A percentile compares a stretch with the other conserved stretches of the same genome.
phyloP scores from a whole-genome alignment of 805 yeast genomes.

The Metschnikowia hibisci region DNA sequence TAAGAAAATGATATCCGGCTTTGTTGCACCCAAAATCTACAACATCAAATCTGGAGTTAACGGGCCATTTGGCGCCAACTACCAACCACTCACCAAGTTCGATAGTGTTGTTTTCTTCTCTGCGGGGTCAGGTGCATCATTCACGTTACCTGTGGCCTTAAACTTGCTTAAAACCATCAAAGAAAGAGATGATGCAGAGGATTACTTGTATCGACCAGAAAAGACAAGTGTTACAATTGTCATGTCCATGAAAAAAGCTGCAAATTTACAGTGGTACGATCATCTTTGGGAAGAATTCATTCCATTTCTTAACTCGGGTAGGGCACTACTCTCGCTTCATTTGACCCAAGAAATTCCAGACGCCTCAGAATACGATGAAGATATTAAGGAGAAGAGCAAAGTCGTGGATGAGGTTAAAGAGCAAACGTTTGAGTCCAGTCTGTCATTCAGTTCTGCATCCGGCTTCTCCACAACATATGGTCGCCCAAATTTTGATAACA shows the following conservation, averaged over 20 bases:
- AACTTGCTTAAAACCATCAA: slow-evolving; percentile 32
- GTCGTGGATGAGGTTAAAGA: not conserved
- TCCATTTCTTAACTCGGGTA: slow-evolving; percentile 22
- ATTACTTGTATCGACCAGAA: slow-evolving; percentile 32
- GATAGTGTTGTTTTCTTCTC: slow-evolving; percentile 37
- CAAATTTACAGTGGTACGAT: slow-evolving; percentile 35
- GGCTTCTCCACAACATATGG: slow-evolving; percentile 9
- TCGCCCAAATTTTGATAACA: slow-evolving; percentile 20
- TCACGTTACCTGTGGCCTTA: slow-evolving; percentile 43
- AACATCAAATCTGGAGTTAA: slow-evolving; percentile 34
- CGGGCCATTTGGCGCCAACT: slow-evolving; percentile 47
- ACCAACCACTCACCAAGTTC: slow-evolving; percentile 40
- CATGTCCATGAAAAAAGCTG: slow-evolving; percentile 28
- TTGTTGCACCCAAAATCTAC: slow-evolving; percentile 9
- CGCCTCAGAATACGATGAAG: slow-evolving; percentile 4
- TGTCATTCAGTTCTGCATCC: not conserved
- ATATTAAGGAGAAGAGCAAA: slow-evolving; percentile 4
- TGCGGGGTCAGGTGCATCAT: slow-evolving; percentile 48
- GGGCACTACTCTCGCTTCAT: slow-evolving; percentile 24
- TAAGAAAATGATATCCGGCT: slow-evolving; percentile 1
- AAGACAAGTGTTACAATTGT: slow-evolving; percentile 25
- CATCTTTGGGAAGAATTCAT: slow-evolving; percentile 30
- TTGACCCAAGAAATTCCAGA: slow-evolving; percentile 23
- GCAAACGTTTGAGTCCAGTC: slow-evolving; percentile 4
- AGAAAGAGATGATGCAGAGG: slow-evolving; percentile 23